Conservation (phyloP, 1,139 yeast genomes). For the Trichomonascaceae sp. region DNA sequence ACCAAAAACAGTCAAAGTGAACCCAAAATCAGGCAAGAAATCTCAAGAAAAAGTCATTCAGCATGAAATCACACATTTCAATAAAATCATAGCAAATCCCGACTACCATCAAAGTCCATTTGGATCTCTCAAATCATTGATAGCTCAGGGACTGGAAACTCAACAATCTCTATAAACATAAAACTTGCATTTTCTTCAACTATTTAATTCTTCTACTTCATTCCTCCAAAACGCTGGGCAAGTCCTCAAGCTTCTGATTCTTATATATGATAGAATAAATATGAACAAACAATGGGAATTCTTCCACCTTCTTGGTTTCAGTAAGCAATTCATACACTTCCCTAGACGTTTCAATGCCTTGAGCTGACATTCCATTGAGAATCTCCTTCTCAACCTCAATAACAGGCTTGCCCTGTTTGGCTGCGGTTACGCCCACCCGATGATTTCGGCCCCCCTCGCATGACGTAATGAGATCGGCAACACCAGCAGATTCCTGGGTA, state of each 20-base stretch:
- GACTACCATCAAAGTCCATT: conserved; percentile 26
- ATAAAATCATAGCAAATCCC: conserved; percentile 20
- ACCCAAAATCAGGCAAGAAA: conserved; percentile 26
- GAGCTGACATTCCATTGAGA: conserved; percentile 90
- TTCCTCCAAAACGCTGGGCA: conserved; percentile 28
- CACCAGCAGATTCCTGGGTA: conserved; percentile 91
- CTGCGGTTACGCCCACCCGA: conserved; percentile 61
- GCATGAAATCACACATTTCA: conserved; percentile 28
- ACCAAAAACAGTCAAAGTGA: conserved; percentile 15
- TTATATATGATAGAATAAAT: conserved; percentile 79
- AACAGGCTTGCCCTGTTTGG: conserved; percentile 65
- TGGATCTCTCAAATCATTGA: conserved; percentile 18
- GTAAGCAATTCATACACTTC: conserved; percentile 83
- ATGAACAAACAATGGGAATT: conserved; percentile 84
- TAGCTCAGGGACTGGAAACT: conserved; percentile 3
- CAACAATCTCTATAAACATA: not conserved
- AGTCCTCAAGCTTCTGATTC: conserved; percentile 42
- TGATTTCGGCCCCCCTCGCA: conserved; percentile 96
- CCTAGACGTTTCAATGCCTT: conserved; percentile 81
- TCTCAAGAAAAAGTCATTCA: conserved; percentile 29
- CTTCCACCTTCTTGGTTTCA: conserved; percentile 51
- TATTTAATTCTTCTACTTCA: conserved; percentile 9
- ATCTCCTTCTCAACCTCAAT: conserved; percentile 74
- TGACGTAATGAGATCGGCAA: conserved; percentile 92
- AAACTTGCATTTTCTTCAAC: not conserved